Evolutionary conservation across 768 basidiomycete species (phyloP).

Genomic region (Cubamyces sp.): DNA sequence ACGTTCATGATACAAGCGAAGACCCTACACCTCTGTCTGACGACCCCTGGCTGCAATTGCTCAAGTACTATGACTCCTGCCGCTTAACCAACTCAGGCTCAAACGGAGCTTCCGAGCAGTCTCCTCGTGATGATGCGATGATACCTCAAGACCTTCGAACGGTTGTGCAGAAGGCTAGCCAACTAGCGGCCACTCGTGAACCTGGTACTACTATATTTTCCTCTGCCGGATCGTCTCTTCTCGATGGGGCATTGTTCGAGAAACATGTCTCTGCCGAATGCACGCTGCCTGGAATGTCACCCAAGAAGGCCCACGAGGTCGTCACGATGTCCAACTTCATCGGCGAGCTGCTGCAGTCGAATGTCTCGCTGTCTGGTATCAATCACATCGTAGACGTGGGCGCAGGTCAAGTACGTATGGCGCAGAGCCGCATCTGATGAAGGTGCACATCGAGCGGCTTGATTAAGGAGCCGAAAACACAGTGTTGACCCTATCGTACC

Average conservation of each 20-base stretch:
- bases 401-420: slow-evolving; percentile 60
- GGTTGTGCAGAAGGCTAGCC: neutral
- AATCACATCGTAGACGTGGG: slow-evolving; percentile 70
- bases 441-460: neutral
- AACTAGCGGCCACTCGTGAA: slow-evolving; percentile 2
- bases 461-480: neutral
- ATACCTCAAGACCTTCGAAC: neutral
- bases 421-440: neutral
- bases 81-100: neutral
- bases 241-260: neutral
- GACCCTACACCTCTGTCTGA: neutral
- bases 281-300: slow-evolving; percentile 58
- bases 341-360: slow-evolving; percentile 38
- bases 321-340: slow-evolving; percentile 63
- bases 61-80: slow-evolving; percentile 22
- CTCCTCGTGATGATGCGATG: neutral
- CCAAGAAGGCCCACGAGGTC: slow-evolving; percentile 79
- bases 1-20: neutral
- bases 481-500: neutral
- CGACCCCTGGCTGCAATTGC: slow-evolving; percentile 27
- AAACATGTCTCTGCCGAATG: neutral
- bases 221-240: neutral
- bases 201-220: neutral
- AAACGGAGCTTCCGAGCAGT: neutral
- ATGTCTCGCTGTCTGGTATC: slow-evolving; percentile 27